A percentile compares a stretch with the other conserved stretches of the same genome.
These are phyloP conservation scores for Cucumis variabilis DNA, from an alignment of 331 rosid genomes.

Conservation along the genomic window DNA sequence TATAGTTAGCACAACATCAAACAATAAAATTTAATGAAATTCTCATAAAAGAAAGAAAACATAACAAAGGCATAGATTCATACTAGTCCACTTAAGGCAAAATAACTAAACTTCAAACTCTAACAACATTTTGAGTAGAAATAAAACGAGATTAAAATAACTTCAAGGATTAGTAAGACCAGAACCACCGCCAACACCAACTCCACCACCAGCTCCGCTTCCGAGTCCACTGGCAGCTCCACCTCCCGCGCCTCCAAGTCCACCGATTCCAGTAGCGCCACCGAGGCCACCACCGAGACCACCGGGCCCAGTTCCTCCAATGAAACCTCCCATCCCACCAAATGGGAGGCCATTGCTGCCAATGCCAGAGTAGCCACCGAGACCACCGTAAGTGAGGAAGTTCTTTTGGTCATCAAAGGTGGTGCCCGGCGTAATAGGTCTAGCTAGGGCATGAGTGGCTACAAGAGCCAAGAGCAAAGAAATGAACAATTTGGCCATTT, in stretches of 20 bases:
- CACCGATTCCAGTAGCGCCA: conserved; percentile 13
- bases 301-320: conserved; percentile 32
- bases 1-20: neutral
- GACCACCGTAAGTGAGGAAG: conserved; percentile 41
- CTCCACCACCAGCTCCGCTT: neutral
- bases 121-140: neutral
- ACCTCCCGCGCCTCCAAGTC: conserved; percentile 2
- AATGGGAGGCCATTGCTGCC: conserved; percentile 53
- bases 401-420: conserved; percentile 62
- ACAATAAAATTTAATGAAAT: neutral
- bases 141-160: neutral
- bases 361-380: conserved; percentile 54
- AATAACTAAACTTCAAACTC: neutral
- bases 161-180: neutral
- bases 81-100: neutral
- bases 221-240: neutral
- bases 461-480: conserved; percentile 42
- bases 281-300: conserved; percentile 29
- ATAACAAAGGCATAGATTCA: neutral
- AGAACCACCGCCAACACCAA: neutral
- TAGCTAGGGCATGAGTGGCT: conserved; percentile 41
- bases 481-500: conserved; percentile 45
- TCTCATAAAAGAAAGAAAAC: neutral
- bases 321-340: conserved; percentile 42
- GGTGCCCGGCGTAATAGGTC: conserved; percentile 39